Evolutionary conservation across 129 eudicot genomes (phyloP), one percentile per base, ranked within the genome.

Genomic region (Flaveria robusta): DNA sequence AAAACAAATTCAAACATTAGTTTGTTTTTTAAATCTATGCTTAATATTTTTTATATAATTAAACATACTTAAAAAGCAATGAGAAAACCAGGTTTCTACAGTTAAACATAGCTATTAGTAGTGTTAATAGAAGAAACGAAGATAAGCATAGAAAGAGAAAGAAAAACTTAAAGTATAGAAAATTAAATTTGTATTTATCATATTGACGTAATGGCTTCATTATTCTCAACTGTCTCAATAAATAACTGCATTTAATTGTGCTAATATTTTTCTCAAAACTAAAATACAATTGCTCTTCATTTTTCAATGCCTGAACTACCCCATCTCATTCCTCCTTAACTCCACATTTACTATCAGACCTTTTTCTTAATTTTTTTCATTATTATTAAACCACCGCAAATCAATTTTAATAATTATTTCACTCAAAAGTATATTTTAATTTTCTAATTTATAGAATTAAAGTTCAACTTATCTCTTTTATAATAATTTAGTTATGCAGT

Each of bases 221-320:
- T 65, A 80, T 73, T 80, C 83, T 80, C 83, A 80, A 80, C 83
- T 80, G 83, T 73, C 83, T 66, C 79, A 74, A 73, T 80, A 73
- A 80, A 80, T 80, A 66, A 72, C 73, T 73, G 83, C 83, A 80
- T 80, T 80, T 80, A 80, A 73, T 80, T 73, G 50, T 72, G 68
- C 68, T 72, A 66, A 72, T 80, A 60, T 58, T 66, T 80, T 54
- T 54, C 43, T 73, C 70, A 73, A 27, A 52, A 72, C 75, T 73
- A 72, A 80, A 72, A 80, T 80, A 73, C 79, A 80, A 16, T 58
- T 69, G 74, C 74, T 73, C 68, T 80, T 73, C 81, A 12, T 80
- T 73, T 80, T 73, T 80, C 79, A 80, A 80, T 80, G 83, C 79
- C 8, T 66, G 79, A 80, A 80, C 83, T 66, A 80, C 83, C 83